Percentiles rank a stretch among this genome's conserved stretches.
Conservation (phyloP, 1,139 yeast species). For the Williopsis jadinii region DNA sequence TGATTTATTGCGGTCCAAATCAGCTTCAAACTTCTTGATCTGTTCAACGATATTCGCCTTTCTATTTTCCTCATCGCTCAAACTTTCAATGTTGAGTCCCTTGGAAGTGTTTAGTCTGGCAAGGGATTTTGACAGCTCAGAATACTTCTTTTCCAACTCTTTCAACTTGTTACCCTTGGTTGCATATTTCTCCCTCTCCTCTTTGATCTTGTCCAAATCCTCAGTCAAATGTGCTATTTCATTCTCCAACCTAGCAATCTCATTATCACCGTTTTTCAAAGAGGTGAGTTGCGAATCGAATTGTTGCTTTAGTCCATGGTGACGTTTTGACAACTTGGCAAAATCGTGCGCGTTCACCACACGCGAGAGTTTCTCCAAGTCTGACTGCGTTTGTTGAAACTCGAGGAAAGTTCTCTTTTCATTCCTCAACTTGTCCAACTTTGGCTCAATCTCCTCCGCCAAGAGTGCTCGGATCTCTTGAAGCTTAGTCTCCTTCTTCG, state of each 20-base stretch:
- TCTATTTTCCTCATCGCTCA: slow-evolving; percentile 39
- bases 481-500: slow-evolving; percentile 80
- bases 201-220: slow-evolving; percentile 52
- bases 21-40: slow-evolving; percentile 19
- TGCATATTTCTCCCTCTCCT: slow-evolving; percentile 51
- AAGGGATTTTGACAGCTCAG: slow-evolving; percentile 52
- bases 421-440: slow-evolving; percentile 68
- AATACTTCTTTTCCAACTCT: slow-evolving; percentile 53
- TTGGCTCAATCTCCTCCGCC: slow-evolving; percentile 88
- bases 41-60: slow-evolving; percentile 15
- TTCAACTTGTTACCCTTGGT: slow-evolving; percentile 57
- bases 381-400: slow-evolving; percentile 77
- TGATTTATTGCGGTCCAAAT: slow-evolving; percentile 20
- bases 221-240: slow-evolving; percentile 57
- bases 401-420: slow-evolving; percentile 83
- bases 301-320: slow-evolving; percentile 34
- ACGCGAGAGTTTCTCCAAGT: slow-evolving; percentile 67
- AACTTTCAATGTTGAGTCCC: slow-evolving; percentile 49
- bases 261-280: slow-evolving; percentile 16
- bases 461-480: slow-evolving; percentile 68
- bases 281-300: slow-evolving; percentile 20
- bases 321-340: slow-evolving; percentile 35
- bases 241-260: slow-evolving; percentile 36
- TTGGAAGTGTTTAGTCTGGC: slow-evolving; percentile 62
- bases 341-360: slow-evolving; percentile 78